Evolutionary conservation across 2,329 filamentous ascomycete genomes (phyloP), one percentile per base, ranked within the genome.

Genomic region (Apiospora malaysiana): DNA sequence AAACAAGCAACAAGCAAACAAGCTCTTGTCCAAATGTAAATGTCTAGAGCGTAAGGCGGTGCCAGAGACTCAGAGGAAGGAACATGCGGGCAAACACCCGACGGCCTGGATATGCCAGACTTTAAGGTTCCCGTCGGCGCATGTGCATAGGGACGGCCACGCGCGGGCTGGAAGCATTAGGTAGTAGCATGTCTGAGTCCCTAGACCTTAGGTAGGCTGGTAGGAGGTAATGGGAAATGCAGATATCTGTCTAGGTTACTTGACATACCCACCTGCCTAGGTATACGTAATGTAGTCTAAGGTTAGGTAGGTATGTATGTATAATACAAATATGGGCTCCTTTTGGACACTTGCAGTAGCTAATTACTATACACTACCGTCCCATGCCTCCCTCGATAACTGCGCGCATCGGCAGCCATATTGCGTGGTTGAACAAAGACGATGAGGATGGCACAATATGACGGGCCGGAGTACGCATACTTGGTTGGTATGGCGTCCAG

Each of bases 311-410:
- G 42, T 45, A 45, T 9, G 42, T 45, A 16, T 9, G 14, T 45
- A 45, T 14, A 14, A 37, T 32, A 59, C 25, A 32, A 21, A 59
- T 59, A 16, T 27, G 25, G 51, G 18, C 51, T 59, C 51, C 37
- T 59, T 59, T 59, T 59, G 51, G 51, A 21, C 37, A 37, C 16
- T 37, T 59, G 51, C 51, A 59, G 51, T 59, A 37, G 51, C 32
- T 59, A 37, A 16, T 45, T 8, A 21, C 27, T 49, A 21, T 21
- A 10, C 32, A n/a, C 56, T 63, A 21, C 56, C 56, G 32, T 12
- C 4, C 56, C 56, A 23, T 27, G 56, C 56, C 56, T 12, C 4
- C 56, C 56, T 40, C 51, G 56, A 63, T 14, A 40, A 40, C 9
- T 63, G 56, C 18, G 56, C 18, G 32, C 32, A 40, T 40, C 40